Evolutionary conservation across 805 yeast species (phyloP).

Genomic region (Candida schatavii): DNA sequence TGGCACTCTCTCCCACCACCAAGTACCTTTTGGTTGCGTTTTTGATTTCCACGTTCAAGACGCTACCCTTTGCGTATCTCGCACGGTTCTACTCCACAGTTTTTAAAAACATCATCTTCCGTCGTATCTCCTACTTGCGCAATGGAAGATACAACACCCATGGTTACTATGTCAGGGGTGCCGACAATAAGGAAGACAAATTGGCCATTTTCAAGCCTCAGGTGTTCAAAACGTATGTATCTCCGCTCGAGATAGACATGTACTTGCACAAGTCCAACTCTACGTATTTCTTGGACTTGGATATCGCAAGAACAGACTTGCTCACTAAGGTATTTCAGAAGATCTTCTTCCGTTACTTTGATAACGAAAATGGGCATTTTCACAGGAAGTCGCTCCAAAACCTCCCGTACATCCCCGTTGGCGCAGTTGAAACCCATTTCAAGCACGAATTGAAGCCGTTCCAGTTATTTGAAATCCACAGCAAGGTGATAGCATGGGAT

Average conservation of each 20-base stretch:
- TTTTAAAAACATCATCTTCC: slow-evolving; percentile 38
- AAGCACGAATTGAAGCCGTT: slow-evolving; percentile 72
- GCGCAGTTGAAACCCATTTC: slow-evolving; percentile 64
- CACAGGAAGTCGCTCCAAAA: slow-evolving; percentile 21
- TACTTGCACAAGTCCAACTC: slow-evolving; percentile 86
- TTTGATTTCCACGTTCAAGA: slow-evolving; percentile 50
- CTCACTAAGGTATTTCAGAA: slow-evolving; percentile 57
- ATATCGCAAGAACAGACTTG: slow-evolving; percentile 68
- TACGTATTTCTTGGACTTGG: slow-evolving; percentile 79
- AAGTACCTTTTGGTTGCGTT: slow-evolving; percentile 8
- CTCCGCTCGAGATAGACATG: slow-evolving; percentile 80
- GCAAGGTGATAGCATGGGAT: slow-evolving; percentile 78
- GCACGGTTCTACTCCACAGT: slow-evolving; percentile 57
- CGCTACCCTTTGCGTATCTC: slow-evolving; percentile 65
- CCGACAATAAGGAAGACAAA: slow-evolving; percentile 16
- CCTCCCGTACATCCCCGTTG: slow-evolving; percentile 74
- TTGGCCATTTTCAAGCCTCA: slow-evolving; percentile 44
- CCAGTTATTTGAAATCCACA: slow-evolving; percentile 50
- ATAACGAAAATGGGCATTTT: slow-evolving; percentile 35
- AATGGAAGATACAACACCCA: slow-evolving; percentile 28
- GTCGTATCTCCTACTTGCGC: slow-evolving; percentile 20
- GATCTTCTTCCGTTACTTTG: slow-evolving; percentile 46
- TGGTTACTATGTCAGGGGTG: slow-evolving; percentile 16
- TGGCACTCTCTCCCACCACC: background rate
- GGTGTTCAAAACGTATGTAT: slow-evolving; percentile 51